Evolutionary conservation across 257 asterid genomes (phyloP), one percentile per base, ranked within the genome.

Genomic region (Ilex aquifolium): DNA sequence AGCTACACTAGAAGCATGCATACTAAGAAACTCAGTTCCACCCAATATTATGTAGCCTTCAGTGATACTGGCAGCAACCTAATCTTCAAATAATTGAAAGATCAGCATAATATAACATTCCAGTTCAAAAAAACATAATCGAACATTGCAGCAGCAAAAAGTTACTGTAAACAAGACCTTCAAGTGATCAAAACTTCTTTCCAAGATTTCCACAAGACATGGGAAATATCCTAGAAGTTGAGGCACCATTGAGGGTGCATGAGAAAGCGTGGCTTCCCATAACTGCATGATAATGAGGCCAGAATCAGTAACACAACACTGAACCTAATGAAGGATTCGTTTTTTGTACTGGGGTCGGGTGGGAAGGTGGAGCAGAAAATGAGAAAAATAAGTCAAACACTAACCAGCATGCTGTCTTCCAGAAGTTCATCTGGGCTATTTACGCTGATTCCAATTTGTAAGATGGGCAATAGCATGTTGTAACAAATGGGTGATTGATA

Each of bases 351-450:
- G n/a, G 52, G 14, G 52, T 2, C 4, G 52, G 52, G 10, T 7
- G n/a, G n/a, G 4, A n/a, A 53, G 10, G 27, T 21, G 27, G 27
- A 1, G 27, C 27, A 53, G 30, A 53, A n/a, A n/a, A n/a, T 15
- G 17, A 15, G 15, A 53, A 14, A 50, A 31, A 65, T 44, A 8
- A 13, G 31, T 17, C 46, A 67, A 60, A 36, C 57, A 74, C 86
- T 54, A 55, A 85, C 99, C 99, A 79, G 88, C 94, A 93, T 74
- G 84, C 95, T 77, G 69, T 93, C 99, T 74, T 93, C 97, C 76
- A 93, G 73, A 69, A 90, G 99, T 72, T 93, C 99, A 68, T 93
- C 99, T 1, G 96, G 97, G 77, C 97, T 82, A 72, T 82, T 81
- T 65, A 80, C 74, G 69, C 77, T 82, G 48, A 90, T 68, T 58